A percentile compares a stretch with the other conserved stretches of the same genome.
Evolutionary conservation across 768 basidiomycete species (phyloP).

Genomic region (Holtermannia corniformis): DNA sequence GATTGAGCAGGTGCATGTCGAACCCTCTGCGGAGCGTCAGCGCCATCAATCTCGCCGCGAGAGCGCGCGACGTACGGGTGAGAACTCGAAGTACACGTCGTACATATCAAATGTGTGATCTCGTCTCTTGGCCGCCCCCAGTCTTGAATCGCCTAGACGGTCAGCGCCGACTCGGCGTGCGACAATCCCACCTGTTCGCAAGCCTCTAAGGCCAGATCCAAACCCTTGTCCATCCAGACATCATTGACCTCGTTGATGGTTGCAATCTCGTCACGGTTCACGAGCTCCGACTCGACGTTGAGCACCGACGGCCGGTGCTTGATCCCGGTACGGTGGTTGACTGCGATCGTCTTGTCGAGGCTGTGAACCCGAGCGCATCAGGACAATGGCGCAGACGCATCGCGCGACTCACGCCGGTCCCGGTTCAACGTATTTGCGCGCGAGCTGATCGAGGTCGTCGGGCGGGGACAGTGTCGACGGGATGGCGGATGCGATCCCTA

Average conservation of each 20-base stretch:
- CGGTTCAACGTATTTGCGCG: slow-evolving; percentile 9
- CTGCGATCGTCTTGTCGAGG: slow-evolving; percentile 12
- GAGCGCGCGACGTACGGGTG: not conserved
- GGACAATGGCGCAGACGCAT: not conserved
- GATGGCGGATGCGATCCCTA: slow-evolving; percentile 18
- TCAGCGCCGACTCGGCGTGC: not conserved
- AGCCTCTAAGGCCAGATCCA: slow-evolving; percentile 7
- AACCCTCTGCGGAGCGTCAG: slow-evolving; percentile 5
- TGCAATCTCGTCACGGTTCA: slow-evolving; percentile 7
- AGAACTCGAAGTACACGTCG: slow-evolving; percentile 1
- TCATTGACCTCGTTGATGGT: slow-evolving; percentile 13
- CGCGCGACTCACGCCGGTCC: slow-evolving; percentile 6
- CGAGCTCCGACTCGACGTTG: not conserved
- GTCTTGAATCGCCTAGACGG: slow-evolving; percentile 7
- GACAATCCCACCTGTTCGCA: slow-evolving; percentile 3
- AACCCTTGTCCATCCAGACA: slow-evolving; percentile 12
- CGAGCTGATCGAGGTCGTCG: slow-evolving; percentile 8
- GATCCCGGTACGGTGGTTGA: slow-evolving; percentile 14
- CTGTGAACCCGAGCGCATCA: not conserved
- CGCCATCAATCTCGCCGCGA: too few species aligned
- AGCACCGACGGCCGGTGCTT: slow-evolving; percentile 7
- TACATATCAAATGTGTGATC: slow-evolving; percentile 14
- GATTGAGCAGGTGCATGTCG: slow-evolving; percentile 11
- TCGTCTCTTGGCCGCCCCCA: slow-evolving; percentile 10
- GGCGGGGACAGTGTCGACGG: slow-evolving; percentile 5